Conservation (phyloP, 805 yeast genomes). For the Candida hispaniensis region DNA sequence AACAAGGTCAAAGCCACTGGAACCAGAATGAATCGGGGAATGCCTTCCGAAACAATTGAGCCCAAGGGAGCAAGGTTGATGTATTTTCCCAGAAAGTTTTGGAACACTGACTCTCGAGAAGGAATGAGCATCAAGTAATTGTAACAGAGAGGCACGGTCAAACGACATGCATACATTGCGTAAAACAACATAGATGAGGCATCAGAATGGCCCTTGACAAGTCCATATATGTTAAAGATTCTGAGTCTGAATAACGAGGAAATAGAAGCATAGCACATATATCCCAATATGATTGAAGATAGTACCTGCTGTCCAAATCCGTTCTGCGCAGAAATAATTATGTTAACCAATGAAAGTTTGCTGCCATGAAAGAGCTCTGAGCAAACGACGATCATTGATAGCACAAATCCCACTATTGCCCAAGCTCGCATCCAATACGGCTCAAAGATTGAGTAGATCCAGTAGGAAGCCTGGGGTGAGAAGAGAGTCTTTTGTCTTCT, state of each 20-base stretch:
- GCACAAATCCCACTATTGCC: constrained; percentile 34
- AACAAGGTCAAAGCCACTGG: constrained; percentile 57
- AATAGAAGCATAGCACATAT: constrained; percentile 60
- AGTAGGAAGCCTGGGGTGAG: constrained; percentile 36
- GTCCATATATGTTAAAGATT: constrained; percentile 64
- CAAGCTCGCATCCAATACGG: constrained; percentile 39
- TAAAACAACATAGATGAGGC: constrained; percentile 68
- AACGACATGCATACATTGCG: constrained; percentile 67
- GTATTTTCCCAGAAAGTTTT: constrained; percentile 62
- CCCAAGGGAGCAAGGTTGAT: constrained; percentile 69
- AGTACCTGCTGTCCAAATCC: constrained; percentile 33
- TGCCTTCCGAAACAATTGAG: constrained; percentile 54
- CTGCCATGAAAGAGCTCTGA: constrained; percentile 71
- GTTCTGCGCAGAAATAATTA: constrained; percentile 32
- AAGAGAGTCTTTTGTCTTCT: constrained; percentile 21
- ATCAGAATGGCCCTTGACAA: constrained; percentile 61
- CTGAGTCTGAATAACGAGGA: constrained; percentile 55
- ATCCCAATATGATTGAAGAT: constrained; percentile 41
- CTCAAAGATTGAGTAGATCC: constrained; percentile 34
- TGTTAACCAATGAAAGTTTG: constrained; percentile 47
- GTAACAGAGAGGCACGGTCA: constrained; percentile 73
- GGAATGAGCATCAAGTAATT: constrained; percentile 62
- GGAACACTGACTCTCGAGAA: constrained; percentile 45
- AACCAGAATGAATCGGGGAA: constrained; percentile 66
- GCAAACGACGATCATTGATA: constrained; percentile 50